Evolutionary conservation across 1,139 yeast species (phyloP).

Genomic region (Taiozyma sp.): DNA sequence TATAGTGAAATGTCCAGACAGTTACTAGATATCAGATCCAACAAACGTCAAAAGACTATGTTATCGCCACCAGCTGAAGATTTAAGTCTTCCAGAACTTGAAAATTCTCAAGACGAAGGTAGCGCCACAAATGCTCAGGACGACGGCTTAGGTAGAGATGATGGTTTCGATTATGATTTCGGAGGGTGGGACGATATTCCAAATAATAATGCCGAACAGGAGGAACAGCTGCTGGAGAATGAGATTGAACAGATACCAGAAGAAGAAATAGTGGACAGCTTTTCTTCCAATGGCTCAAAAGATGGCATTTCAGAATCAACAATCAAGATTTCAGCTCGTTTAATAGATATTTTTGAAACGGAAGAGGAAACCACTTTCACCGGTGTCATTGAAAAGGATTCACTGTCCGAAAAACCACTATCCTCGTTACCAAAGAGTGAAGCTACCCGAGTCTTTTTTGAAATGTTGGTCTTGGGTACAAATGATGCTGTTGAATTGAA

Average conservation of each 20-base stretch:
- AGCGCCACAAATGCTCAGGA: slow-evolving; percentile 12
- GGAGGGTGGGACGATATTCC: slow-evolving; percentile 8
- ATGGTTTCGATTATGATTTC: slow-evolving; percentile 9
- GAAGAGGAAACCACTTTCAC: slow-evolving; percentile 31
- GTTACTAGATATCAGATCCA: slow-evolving; percentile 9
- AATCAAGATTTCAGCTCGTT: slow-evolving; percentile 47
- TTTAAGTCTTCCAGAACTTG: slow-evolving; percentile 16
- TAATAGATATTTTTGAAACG: slow-evolving; percentile 35
- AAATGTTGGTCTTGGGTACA: slow-evolving; percentile 77
- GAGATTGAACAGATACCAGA: slow-evolving; percentile 6
- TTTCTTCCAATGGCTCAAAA: slow-evolving; percentile 9
- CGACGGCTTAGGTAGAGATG: slow-evolving; percentile 11
- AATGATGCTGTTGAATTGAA: slow-evolving; percentile 61
- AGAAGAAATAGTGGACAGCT: slow-evolving; percentile 16
- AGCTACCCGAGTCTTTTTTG: slow-evolving; percentile 78
- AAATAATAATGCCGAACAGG: slow-evolving; percentile 5
- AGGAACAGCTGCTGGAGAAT: slow-evolving; percentile 8
- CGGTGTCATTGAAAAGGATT: slow-evolving; percentile 38
- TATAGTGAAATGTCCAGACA: slow-evolving; percentile 14
- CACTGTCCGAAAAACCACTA: slow-evolving; percentile 23
- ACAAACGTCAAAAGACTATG: slow-evolving; percentile 19
- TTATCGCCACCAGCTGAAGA: slow-evolving; percentile 12
- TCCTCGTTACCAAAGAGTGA: slow-evolving; percentile 43
- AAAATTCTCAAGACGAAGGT: slow-evolving; percentile 16
- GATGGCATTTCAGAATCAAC: slow-evolving; percentile 43